Percentiles rank a stretch among this genome's conserved stretches.
These are phyloP conservation scores for Cornus florida DNA, from an alignment of 148 eudicot genomes.

Conservation along the genomic window DNA sequence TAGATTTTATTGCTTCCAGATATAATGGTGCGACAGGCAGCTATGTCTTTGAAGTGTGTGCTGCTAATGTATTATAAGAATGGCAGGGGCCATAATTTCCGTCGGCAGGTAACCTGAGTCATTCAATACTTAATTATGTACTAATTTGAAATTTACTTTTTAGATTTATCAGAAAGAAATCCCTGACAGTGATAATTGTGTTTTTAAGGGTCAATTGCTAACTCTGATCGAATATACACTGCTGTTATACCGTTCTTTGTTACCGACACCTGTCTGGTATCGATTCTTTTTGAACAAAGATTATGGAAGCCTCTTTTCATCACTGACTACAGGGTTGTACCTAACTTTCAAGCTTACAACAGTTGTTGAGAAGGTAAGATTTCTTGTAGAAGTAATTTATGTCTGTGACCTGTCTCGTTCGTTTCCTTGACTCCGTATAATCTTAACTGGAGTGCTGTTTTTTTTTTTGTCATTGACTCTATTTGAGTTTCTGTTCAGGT, in stretches of 20 bases:
- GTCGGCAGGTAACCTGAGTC: constrained; percentile 72
- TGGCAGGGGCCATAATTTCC: constrained; percentile 81
- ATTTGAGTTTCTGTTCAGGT: constrained; percentile 12
- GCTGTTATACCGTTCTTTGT: constrained; percentile 83
- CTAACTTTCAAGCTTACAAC: constrained; percentile 93
- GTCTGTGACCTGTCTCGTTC: not conserved
- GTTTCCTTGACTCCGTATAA: not conserved
- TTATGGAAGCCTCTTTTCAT: constrained; percentile 91
- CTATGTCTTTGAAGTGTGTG: constrained; percentile 82
- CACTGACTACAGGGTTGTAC: constrained; percentile 87
- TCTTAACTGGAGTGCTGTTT: not conserved
- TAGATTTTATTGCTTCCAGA: constrained; percentile 44
- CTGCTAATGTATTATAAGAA: constrained; percentile 85
- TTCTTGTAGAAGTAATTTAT: not conserved
- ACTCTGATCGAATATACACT: constrained; percentile 85
- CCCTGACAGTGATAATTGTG: constrained; percentile 8
- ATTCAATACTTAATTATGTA: too few relatives aligned
- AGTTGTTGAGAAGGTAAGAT: constrained; percentile 78
- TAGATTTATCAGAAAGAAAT: not conserved
- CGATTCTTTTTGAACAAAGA: constrained; percentile 94
- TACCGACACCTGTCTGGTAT: constrained; percentile 96
- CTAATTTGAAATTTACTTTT: not conserved
- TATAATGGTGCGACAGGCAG: constrained; percentile 84
- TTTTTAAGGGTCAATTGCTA: constrained; percentile 80
- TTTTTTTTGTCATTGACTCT: not conserved